A percentile compares a stretch with the other conserved stretches of the same genome.
Conservation (phyloP, 2,329 filamentous ascomycete genomes). For the Aspergillus tubingensis region DNA sequence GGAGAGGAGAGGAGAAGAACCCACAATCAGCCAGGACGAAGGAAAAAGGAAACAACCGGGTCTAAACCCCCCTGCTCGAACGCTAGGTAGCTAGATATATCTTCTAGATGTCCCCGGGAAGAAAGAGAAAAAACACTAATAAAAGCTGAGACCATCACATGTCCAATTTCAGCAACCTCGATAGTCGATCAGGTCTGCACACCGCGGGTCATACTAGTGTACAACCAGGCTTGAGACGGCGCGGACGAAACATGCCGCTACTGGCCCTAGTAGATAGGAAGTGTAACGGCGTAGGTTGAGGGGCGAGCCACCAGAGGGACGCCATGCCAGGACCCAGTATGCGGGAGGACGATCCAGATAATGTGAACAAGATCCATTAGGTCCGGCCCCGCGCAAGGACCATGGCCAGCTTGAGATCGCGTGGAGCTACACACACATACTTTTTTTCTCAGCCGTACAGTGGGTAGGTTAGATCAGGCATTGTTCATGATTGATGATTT, state of each 20-base stretch:
- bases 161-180: slow-evolving; percentile 3
- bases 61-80: not conserved
- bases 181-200: not conserved
- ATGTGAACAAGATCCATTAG: not conserved
- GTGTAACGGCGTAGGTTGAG: slow-evolving; percentile 4
- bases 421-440: not conserved
- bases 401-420: not conserved
- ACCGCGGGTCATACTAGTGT: slow-evolving; percentile 2
- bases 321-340: not conserved
- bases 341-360: slow-evolving; percentile 2
- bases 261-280: not conserved
- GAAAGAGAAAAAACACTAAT: no score
- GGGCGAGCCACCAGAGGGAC: slow-evolving; percentile 2
- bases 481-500: no score
- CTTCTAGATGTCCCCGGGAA: slow-evolving; percentile 7
- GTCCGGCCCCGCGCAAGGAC: not conserved
- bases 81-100: not conserved
- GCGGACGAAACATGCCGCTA: slow-evolving; percentile 5
- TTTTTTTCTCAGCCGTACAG: no score
- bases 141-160: slow-evolving; percentile 14
- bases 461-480: no score
- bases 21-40: not conserved
- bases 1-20: not conserved
- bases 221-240: not conserved
- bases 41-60: not conserved